Percentiles rank a stretch among this genome's conserved stretches.
Conservation (phyloP, 83 land plant genomes). For the Diphasiastrum complanatum region DNA sequence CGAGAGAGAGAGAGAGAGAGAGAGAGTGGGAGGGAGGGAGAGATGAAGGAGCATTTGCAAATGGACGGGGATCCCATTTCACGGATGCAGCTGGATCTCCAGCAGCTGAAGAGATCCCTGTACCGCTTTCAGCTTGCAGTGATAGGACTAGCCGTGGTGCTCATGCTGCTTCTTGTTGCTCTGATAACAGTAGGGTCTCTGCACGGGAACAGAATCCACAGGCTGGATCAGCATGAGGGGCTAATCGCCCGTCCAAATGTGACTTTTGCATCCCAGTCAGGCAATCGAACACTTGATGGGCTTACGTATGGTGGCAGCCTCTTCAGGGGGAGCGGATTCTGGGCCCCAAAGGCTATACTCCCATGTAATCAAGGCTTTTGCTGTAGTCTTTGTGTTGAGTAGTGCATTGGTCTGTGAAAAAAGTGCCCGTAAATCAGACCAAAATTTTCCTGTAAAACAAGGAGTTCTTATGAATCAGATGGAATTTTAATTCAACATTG, state of each 20-base stretch:
- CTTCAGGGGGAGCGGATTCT: constrained; percentile 48
- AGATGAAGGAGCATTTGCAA: constrained; percentile 18
- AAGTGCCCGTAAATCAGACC: too few species aligned
- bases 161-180: constrained; percentile 20
- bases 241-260: constrained; percentile 19
- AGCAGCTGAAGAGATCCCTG: constrained; percentile 15
- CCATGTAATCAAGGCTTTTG: constrained; percentile 22
- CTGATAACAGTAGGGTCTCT: constrained; percentile 28
- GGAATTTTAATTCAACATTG: too few species aligned
- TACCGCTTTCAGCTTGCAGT: constrained; percentile 4
- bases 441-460: too few species aligned
- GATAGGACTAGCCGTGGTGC: constrained; percentile 19
- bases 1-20: background rate
- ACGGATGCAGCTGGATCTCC: constrained; percentile 14
- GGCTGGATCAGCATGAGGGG: constrained; percentile 14
- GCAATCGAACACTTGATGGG: constrained; percentile 14
- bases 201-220: constrained; percentile 13
- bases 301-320: constrained; percentile 42
- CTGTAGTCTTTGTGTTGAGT: background rate
- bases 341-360: constrained; percentile 23
- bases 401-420: background rate
- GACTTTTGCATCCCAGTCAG: constrained; percentile 13
- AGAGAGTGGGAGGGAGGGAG: background rate
- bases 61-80: constrained; percentile 19
- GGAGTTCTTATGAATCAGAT: too few species aligned